These are phyloP conservation scores for Cryptosporidium sp. DNA, from an alignment of 169 alveolate genomes.

Conservation along the genomic window DNA sequence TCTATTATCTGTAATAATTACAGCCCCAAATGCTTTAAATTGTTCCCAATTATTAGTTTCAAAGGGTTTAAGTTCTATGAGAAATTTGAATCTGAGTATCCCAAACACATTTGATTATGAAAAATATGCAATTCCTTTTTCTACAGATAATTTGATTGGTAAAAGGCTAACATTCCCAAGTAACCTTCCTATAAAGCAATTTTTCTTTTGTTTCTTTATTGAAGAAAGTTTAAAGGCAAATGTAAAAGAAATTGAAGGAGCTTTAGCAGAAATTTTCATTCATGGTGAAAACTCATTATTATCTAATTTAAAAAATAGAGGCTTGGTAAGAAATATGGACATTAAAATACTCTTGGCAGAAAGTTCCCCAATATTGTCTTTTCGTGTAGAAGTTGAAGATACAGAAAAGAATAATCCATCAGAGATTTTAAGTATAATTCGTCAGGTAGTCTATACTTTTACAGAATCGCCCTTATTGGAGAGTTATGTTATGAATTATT, in stretches of 20 bases:
- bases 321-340: slow-evolving; percentile 10
- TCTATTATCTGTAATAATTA: slow-evolving; percentile 28
- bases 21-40: slow-evolving; percentile 1
- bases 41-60: slow-evolving; percentile 7
- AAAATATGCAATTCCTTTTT: slow-evolving; percentile 7
- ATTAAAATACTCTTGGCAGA: slow-evolving; percentile 9
- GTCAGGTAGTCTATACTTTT: slow-evolving; percentile 41
- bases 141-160: slow-evolving; percentile 48
- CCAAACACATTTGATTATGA: not conserved
- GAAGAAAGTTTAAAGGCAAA: slow-evolving; percentile 22
- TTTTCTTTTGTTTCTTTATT: slow-evolving; percentile 40
- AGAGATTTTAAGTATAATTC: slow-evolving; percentile 28
- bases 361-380: slow-evolving; percentile 18
- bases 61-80: slow-evolving; percentile 13
- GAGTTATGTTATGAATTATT: slow-evolving; percentile 31
- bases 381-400: slow-evolving; percentile 1
- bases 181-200: slow-evolving; percentile 1
- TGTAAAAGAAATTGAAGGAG: slow-evolving; percentile 15
- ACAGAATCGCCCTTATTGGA: slow-evolving; percentile 51
- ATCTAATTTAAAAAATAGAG: not conserved
- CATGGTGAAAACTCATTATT: not conserved
- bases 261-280: slow-evolving; percentile 13
- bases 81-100: not conserved
- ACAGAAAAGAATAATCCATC: not conserved
- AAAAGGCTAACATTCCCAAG: slow-evolving; percentile 22